Base-by-base conservation (phyloP, 2,329 filamentous ascomycete species). In the Dichotomopilus funicola region DNA sequence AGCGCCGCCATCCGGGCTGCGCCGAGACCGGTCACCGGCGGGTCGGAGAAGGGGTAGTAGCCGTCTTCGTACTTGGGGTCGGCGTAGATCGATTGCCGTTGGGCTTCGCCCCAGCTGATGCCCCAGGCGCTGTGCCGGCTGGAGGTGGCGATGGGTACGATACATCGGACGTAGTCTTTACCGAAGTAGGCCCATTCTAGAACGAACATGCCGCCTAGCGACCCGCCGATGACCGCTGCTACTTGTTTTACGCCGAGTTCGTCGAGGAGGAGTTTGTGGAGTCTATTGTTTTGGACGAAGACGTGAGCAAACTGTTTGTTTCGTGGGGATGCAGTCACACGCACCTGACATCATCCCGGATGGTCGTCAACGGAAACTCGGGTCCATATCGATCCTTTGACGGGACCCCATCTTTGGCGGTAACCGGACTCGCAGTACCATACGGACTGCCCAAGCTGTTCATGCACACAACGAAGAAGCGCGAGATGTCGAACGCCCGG, bases 11-110 rank as follows among this genome's bases (percentile, higher is more conserved):
- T 99, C 66, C 94, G 90, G 33, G 94, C 94, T 6, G 94, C 94
- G 10, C 91, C 91, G 2, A 99, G 81, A 0, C 94, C 94, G 0
- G 91, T 87, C 0, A 85, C 77, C 0, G 94, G 94, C 37, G 91
- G 91, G 64, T 97, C 90, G 36, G 88, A 80, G 65, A 94, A 95
- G 1, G 83, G 67, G 69, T 97, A 99, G 73, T 96, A 97, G 45
- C 94, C 94, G 66, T 97, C 91, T 59, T 96, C 91, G 71, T 99
- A 99, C 75, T 96, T 97, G 36, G 94, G 94, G 69, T 99, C 94
- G 41, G 90, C 91, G 73, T 97, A 99, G 69, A 99, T 97, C 78
- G 88, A 91, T 73, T 94, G 89, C 51, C 89, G 80, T 70, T 95
- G 89, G 3, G 89, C 89, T 69, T 94, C 89, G 43, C 88, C 89